A percentile compares a stretch with the other conserved stretches of the same genome.
Evolutionary conservation across 768 basidiomycete species (phyloP).

Genomic region (Lentinula sp.): DNA sequence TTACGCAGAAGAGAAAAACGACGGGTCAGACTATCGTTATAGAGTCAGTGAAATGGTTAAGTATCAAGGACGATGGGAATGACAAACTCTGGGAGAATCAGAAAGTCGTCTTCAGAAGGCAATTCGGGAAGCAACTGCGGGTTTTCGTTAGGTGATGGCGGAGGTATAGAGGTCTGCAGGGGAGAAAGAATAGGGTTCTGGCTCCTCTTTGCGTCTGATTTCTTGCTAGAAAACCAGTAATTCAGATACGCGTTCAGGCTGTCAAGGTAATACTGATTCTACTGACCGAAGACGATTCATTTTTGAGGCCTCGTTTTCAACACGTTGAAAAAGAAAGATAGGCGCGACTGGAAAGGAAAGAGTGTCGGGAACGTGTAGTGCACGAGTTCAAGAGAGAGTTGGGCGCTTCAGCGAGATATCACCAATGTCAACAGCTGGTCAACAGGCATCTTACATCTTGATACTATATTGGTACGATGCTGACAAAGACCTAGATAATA

Average conservation of each 20-base stretch:
- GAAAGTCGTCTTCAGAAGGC: constrained; percentile 68
- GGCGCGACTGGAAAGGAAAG: constrained; percentile 22
- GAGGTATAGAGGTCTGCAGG: constrained; percentile 11
- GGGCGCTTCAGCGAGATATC: neutral
- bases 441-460: neutral
- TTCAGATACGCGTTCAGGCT: constrained; percentile 9
- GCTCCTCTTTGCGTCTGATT: constrained; percentile 61
- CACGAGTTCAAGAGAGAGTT: constrained; percentile 46
- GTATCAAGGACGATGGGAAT: constrained; percentile 7
- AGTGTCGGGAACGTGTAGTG: constrained; percentile 59
- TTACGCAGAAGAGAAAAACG: constrained; percentile 77
- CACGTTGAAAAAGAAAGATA: constrained; percentile 49
- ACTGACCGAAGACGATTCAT: constrained; percentile 86
- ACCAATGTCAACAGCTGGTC: neutral
- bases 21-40: constrained; percentile 59
- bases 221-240: constrained; percentile 47
- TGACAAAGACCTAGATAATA: too few relatives aligned
- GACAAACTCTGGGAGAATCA: constrained; percentile 73
- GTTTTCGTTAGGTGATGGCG: constrained; percentile 20
- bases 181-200: constrained; percentile 27
- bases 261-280: constrained; percentile 1
- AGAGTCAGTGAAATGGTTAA: constrained; percentile 13
- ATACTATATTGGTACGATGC: neutral
- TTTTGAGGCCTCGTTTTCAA: constrained; percentile 50
- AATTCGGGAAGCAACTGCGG: constrained; percentile 45